Base-by-base conservation (phyloP, 2,329 filamentous ascomycete genomes). In the Hypoxylon sp. region DNA sequence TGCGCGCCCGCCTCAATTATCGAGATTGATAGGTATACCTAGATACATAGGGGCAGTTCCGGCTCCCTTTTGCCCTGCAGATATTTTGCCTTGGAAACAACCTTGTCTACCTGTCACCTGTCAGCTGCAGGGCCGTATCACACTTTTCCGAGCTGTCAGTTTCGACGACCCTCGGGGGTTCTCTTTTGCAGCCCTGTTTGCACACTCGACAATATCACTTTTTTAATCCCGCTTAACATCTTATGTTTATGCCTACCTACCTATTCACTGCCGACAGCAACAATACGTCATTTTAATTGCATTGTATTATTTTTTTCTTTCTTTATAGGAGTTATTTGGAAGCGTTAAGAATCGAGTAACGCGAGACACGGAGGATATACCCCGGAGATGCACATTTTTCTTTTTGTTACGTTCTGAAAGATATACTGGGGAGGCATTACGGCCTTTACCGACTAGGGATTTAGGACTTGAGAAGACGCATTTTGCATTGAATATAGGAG, bases 321-420 rank as follows among this genome's bases (percentile, higher is more conserved):
- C 59, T 35, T 37, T 39, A 46, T n/a, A 29, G 73, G 73, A 74
- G 72, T 74, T 76, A 17, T 68, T 66, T 64, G 71, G 74, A 42
- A 57, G 65, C 42, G 69, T 65, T 60, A 53, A 62, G 60, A 63
- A 63, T 60, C 65, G 58, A 66, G 57, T 55, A 61, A 69, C 65
- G 71, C 59, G 66, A 68, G 70, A 72, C 64, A 70, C 65, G 74
- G 71, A 71, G 73, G 73, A 76, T 76, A 76, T 76, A 76, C 74
- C 74, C 72, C 69, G 58, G 67, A 71, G 53, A 26, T 31, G 8
- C 29, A 31, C 29, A 31, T 56, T 65, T 67, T 70, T 62, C 68
- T 56, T 19, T 68, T 52, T 65, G 62, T 56, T n/a, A 46, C 48
- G 48, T 60, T 46, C 52, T 42, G 13, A 35, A 47, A 50, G 35